These are phyloP conservation scores for Pythium chondricola DNA, from an alignment of 352 stramenopile species.

Conservation along the genomic window DNA sequence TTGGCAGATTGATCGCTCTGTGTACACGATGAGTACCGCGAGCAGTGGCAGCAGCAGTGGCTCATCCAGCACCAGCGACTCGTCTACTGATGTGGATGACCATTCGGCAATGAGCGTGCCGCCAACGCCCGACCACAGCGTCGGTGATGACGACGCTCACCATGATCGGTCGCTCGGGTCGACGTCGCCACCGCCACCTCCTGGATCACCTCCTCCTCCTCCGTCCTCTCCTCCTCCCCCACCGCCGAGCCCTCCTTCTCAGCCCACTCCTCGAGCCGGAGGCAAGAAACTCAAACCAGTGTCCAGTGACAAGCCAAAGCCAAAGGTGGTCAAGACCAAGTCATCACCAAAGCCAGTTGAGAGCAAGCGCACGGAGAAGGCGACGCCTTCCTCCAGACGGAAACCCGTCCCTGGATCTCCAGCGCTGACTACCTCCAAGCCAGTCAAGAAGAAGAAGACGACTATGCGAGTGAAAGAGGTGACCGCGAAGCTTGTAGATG, in stretches of 20 bases:
- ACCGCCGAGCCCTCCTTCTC: slow-evolving; percentile 5
- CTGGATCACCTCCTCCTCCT: slow-evolving; percentile 26
- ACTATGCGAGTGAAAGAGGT: slow-evolving; percentile 14
- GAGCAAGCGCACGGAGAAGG: not conserved
- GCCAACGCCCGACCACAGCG: slow-evolving; percentile 1
- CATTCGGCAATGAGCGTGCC: slow-evolving; percentile 18
- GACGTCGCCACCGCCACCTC: slow-evolving; percentile 19
- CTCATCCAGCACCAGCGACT: slow-evolving; percentile 32
- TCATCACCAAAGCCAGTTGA: not conserved
- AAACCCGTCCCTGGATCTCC: not conserved
- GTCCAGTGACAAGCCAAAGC: not conserved
- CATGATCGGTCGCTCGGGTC: not conserved
- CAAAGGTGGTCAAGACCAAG: not conserved
- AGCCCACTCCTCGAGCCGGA: not conserved
- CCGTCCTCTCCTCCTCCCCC: slow-evolving; percentile 20
- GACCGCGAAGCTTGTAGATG: slow-evolving; percentile 1
- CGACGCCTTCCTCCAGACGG: not conserved
- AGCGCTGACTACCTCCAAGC: not conserved
- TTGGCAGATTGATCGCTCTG: not conserved
- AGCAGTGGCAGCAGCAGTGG: slow-evolving; percentile 27
- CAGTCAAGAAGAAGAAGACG: slow-evolving; percentile 2
- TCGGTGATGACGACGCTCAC: not conserved
- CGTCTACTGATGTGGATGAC: slow-evolving; percentile 36
- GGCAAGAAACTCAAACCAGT: slow-evolving; percentile 13
- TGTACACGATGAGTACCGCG: slow-evolving; percentile 11